phyloP scores from a whole-genome alignment of 2,329 filamentous ascomycete species.

The Pseudogymnoascus sp. region DNA sequence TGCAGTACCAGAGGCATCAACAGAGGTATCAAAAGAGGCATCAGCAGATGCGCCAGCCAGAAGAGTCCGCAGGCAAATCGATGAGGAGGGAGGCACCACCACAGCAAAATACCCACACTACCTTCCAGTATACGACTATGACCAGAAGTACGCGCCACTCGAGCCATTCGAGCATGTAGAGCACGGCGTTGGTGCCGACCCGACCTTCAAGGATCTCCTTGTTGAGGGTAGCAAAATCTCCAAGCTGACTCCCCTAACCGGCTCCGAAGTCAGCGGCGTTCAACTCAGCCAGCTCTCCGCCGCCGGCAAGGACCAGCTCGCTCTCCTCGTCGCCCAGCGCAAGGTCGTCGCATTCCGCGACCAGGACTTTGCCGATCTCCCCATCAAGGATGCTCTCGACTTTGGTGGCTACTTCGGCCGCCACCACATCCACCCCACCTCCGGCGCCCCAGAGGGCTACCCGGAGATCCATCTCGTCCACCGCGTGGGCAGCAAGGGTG shows the following conservation, averaged over 20 bases:
- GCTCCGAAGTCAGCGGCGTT: conserved; percentile 62
- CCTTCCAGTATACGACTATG: conserved; percentile 61
- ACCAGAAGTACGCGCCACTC: conserved; percentile 57
- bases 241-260: conserved; percentile 65
- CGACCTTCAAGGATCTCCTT: conserved; percentile 60
- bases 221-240: conserved; percentile 42
- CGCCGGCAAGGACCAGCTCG: conserved; percentile 68
- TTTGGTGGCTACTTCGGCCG: conserved; percentile 71
- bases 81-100: conserved; percentile 20
- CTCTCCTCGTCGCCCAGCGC: conserved; percentile 65
- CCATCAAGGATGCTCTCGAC: conserved; percentile 61
- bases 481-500: conserved; percentile 57
- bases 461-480: conserved; percentile 75
- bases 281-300: conserved; percentile 62
- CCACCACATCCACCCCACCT: conserved; percentile 75
- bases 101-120: conserved; percentile 57
- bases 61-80: conserved; percentile 19
- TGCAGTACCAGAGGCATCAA: not conserved
- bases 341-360: conserved; percentile 73
- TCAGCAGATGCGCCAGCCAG: not conserved
- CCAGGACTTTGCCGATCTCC: conserved; percentile 64
- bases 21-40: not conserved
- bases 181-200: conserved; percentile 67
- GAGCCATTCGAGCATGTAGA: conserved; percentile 66
- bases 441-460: conserved; percentile 63